Conservation (phyloP, 495 filamentous ascomycete species). For the Daldinia bambusicola region DNA sequence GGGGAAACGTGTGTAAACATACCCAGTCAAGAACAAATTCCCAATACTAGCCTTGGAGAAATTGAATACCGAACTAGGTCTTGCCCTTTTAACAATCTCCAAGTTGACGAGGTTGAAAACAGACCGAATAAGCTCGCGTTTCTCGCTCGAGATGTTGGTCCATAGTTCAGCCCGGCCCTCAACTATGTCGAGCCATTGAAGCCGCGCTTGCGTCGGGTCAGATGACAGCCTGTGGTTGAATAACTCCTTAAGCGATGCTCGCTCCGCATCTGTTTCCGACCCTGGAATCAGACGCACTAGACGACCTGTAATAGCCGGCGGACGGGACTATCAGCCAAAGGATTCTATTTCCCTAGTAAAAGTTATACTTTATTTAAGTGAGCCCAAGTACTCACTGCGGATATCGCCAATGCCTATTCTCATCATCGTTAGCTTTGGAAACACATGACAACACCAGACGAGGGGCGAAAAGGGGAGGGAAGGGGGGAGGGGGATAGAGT, state of each 20-base stretch:
- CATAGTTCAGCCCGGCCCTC: constrained; percentile 81
- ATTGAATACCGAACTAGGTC: constrained; percentile 83
- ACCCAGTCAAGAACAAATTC: constrained; percentile 88
- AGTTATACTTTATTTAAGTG: background rate
- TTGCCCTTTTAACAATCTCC: constrained; percentile 87
- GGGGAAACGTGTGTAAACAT: constrained; percentile 8
- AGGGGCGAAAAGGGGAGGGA: no score
- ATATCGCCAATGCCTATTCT: constrained; percentile 83
- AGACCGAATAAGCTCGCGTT: constrained; percentile 90
- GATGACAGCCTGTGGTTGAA: constrained; percentile 86
- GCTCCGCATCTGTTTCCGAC: constrained; percentile 69
- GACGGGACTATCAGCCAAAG: constrained; percentile 5
- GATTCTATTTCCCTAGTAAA: background rate
- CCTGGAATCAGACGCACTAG: constrained; percentile 89
- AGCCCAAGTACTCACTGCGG: constrained; percentile 69
- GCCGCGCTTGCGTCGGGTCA: constrained; percentile 61
- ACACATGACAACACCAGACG: no score
- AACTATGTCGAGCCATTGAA: constrained; percentile 90
- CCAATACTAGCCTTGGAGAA: constrained; percentile 91
- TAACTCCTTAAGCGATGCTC: constrained; percentile 75
- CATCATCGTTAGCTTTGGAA: background rate
- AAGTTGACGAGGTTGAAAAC: constrained; percentile 88
- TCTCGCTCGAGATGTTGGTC: constrained; percentile 78
- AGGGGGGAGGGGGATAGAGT: no score
- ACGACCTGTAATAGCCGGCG: constrained; percentile 65